A percentile compares a stretch with the other conserved stretches of the same genome.
Conservation (phyloP, 2,329 filamentous ascomycete species). For the Verticillium tricorpus region DNA sequence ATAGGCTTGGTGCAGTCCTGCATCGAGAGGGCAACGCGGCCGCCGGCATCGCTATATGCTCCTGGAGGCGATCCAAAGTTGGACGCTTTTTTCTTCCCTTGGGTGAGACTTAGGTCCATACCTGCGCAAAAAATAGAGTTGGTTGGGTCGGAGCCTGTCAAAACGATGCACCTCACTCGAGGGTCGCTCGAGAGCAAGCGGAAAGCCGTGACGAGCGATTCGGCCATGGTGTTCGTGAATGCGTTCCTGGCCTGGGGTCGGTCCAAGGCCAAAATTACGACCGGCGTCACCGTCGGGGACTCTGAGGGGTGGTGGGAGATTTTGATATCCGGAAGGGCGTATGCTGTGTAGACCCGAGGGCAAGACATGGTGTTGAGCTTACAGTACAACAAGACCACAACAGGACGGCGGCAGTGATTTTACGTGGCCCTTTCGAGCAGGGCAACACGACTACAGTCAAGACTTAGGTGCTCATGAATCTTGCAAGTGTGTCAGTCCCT, state of each 20-base stretch:
- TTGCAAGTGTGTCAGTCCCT: no score
- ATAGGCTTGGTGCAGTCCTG: slow-evolving; percentile 54
- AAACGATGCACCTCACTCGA: slow-evolving; percentile 49
- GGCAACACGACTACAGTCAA: slow-evolving; percentile 19
- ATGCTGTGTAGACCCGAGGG: slow-evolving; percentile 33
- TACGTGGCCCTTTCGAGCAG: slow-evolving; percentile 17
- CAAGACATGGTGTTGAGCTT: slow-evolving; percentile 6
- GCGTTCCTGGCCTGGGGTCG: slow-evolving; percentile 64
- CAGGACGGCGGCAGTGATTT: not conserved
- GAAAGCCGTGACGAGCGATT: slow-evolving; percentile 53
- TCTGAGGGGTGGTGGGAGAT: slow-evolving; percentile 44
- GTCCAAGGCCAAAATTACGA: slow-evolving; percentile 60
- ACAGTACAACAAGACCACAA: no score
- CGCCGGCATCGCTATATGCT: slow-evolving; percentile 45
- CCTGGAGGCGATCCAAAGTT: slow-evolving; percentile 3
- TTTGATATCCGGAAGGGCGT: slow-evolving; percentile 37
- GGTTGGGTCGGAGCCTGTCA: slow-evolving; percentile 45
- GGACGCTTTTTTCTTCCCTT: slow-evolving; percentile 6
- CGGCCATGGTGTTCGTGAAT: slow-evolving; percentile 61
- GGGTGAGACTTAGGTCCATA: slow-evolving; percentile 40
- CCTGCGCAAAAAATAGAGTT: slow-evolving; percentile 54
- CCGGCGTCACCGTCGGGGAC: slow-evolving; percentile 51
- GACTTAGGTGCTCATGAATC: no score
- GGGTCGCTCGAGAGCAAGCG: slow-evolving; percentile 45
- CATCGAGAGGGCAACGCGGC: slow-evolving; percentile 50